phyloP scores from a whole-genome alignment of 257 asterid genomes.

The Solanum dulcamara region DNA sequence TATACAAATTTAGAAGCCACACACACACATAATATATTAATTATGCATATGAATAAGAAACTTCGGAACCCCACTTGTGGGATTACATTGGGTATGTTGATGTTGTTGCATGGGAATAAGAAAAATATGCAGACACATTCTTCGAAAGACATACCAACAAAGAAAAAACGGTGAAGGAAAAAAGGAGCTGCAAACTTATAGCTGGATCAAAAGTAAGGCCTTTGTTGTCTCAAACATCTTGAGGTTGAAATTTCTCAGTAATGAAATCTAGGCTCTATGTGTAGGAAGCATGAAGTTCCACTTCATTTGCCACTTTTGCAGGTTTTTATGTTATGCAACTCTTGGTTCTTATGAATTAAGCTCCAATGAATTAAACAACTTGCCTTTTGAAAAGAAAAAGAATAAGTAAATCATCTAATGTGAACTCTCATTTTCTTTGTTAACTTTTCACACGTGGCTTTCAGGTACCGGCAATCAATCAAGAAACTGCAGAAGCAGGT shows the following conservation, averaged over 20 bases:
- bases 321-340: neutral
- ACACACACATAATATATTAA: too few species aligned
- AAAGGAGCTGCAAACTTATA: neutral
- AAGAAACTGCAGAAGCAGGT: slow-evolving; percentile 34
- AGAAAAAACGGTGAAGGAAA: neutral
- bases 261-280: neutral
- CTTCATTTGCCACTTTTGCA: neutral
- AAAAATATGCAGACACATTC: neutral
- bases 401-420: neutral
- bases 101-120: neutral
- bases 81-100: neutral
- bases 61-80: neutral
- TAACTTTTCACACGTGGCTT: neutral
- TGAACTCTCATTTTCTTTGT: neutral
- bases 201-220: neutral
- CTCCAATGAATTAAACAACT: neutral
- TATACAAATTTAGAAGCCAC: too few species aligned
- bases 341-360: neutral
- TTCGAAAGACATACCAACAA: neutral
- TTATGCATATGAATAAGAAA: too few species aligned
- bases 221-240: neutral
- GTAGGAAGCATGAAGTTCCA: neutral
- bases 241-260: neutral
- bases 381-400: neutral
- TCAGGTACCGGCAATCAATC: slow-evolving; percentile 50